Evolutionary conservation across 345 rosid genomes (phyloP).

Genomic region (Geranium brycei): DNA sequence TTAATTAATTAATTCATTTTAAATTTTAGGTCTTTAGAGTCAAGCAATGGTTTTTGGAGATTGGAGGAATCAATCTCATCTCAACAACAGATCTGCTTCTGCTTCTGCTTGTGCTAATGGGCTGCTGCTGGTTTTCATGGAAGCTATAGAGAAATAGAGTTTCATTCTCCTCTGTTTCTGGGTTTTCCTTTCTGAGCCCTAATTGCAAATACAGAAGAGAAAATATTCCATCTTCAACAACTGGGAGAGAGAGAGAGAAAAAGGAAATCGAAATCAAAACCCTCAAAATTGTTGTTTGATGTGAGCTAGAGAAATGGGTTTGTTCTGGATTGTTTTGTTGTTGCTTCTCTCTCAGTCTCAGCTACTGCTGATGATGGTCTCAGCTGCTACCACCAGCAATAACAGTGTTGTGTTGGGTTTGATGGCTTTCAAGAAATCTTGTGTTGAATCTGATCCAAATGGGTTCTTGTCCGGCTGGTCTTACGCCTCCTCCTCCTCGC

Average conservation of each 20-base stretch:
- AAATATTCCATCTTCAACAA: background rate
- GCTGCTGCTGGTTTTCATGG: background rate
- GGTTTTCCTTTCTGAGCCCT: background rate
- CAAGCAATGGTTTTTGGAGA: background rate
- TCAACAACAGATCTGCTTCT: too few relatives aligned
- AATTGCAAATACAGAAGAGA: background rate
- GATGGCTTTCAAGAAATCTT: slow-evolving; percentile 10
- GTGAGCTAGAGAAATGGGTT: background rate
- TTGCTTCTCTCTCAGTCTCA: background rate
- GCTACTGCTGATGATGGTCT: too few relatives aligned
- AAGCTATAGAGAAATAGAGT: background rate
- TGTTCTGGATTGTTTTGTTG: background rate
- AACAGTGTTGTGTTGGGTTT: background rate
- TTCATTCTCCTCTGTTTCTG: background rate
- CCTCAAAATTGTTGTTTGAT: too few relatives aligned
- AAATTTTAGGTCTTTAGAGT: background rate
- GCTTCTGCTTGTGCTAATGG: background rate
- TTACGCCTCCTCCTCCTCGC: background rate
- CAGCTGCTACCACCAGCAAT: too few relatives aligned
- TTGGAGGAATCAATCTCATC: background rate
- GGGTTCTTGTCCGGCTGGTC: slow-evolving; percentile 9
- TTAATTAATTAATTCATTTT: too few relatives aligned
- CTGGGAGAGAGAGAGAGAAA: too few relatives aligned
- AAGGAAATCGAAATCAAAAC: too few relatives aligned
- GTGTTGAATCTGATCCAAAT: slow-evolving; percentile 8